Percentiles rank a stretch among this genome's conserved stretches.
Evolutionary conservation across 164 flowering plant genomes (phyloP).

Genomic region (Santalum album): DNA sequence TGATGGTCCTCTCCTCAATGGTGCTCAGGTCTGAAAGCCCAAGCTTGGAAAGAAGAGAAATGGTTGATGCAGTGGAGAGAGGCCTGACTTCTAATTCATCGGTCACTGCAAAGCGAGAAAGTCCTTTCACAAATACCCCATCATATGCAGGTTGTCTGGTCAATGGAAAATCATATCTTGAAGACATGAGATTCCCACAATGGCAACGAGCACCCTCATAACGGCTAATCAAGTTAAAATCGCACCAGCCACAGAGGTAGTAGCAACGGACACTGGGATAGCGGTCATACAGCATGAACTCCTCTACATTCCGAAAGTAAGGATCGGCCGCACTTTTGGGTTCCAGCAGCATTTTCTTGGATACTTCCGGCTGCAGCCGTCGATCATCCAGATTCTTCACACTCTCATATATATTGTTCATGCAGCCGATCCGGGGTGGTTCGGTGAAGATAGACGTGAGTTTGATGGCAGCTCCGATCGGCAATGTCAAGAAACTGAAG

Average conservation of each 20-base stretch:
- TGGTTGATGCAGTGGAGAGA: not conserved
- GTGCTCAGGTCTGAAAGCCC: slow-evolving; percentile 1
- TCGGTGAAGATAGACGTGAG: not conserved
- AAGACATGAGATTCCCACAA: not conserved
- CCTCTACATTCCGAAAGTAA: not conserved
- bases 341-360: slow-evolving; percentile 6
- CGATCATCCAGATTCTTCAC: not conserved
- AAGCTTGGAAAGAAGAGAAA: not conserved
- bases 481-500: slow-evolving; percentile 11
- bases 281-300: too few species aligned
- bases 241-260: too few species aligned
- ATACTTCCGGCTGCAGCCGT: not conserved
- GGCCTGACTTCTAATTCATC: slow-evolving; percentile 16
- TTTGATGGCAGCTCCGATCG: slow-evolving; percentile 11
- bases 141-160: not conserved
- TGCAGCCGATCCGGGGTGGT: not conserved
- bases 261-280: too few species aligned
- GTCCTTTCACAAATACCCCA: slow-evolving; percentile 9
- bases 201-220: not conserved
- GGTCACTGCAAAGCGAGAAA: slow-evolving; percentile 1
- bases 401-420: slow-evolving; percentile 7
- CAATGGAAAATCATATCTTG: too few species aligned
- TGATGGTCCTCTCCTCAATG: not conserved
- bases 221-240: not conserved
- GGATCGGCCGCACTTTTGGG: slow-evolving; percentile 1